These are phyloP conservation scores for cucumber (Cucumis sativus) DNA, from an alignment of 306 rosid genomes.

Conservation along the genomic window DNA sequence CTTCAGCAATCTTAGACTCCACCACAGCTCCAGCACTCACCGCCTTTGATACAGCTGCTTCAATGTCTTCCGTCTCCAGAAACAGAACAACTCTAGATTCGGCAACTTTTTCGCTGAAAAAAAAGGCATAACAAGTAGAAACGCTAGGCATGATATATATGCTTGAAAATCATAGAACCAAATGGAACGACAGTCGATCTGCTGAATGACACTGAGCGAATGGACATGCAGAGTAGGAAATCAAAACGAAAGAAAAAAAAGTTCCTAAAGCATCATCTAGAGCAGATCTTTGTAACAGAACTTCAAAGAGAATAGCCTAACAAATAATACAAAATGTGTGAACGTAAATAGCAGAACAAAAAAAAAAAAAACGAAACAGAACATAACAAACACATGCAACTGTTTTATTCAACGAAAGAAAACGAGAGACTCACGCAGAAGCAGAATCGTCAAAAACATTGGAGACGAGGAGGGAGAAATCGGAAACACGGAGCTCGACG, in stretches of 20 bases:
- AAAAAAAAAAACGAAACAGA: not conserved
- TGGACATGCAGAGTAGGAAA: not conserved
- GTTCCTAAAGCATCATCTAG: not conserved
- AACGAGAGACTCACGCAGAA: slow-evolving; percentile 20
- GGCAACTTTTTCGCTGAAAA: slow-evolving; percentile 20
- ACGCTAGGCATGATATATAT: too few species aligned
- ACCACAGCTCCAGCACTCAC: slow-evolving; percentile 44
- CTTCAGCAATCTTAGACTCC: slow-evolving; percentile 30
- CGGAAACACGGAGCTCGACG: slow-evolving; percentile 51
- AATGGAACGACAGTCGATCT: not conserved
- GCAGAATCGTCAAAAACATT: slow-evolving; percentile 22
- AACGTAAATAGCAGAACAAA: not conserved
- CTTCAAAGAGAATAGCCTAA: not conserved
- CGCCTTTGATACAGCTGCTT: slow-evolving; percentile 37
- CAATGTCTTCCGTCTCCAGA: slow-evolving; percentile 46
- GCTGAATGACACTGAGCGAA: not conserved
- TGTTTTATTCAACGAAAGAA: not conserved
- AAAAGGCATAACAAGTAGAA: not conserved
- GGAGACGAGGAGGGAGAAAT: slow-evolving; percentile 33
- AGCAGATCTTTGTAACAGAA: not conserved
- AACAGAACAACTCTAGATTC: slow-evolving; percentile 28
- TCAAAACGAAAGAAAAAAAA: not conserved
- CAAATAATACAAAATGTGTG: not conserved
- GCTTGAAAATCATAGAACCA: too few species aligned
- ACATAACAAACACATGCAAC: not conserved